A percentile compares a stretch with the other conserved stretches of the same genome.
Evolutionary conservation across 2,329 filamentous ascomycete species (phyloP).

Genomic region (Hawksworthiomyces lignivorus): DNA sequence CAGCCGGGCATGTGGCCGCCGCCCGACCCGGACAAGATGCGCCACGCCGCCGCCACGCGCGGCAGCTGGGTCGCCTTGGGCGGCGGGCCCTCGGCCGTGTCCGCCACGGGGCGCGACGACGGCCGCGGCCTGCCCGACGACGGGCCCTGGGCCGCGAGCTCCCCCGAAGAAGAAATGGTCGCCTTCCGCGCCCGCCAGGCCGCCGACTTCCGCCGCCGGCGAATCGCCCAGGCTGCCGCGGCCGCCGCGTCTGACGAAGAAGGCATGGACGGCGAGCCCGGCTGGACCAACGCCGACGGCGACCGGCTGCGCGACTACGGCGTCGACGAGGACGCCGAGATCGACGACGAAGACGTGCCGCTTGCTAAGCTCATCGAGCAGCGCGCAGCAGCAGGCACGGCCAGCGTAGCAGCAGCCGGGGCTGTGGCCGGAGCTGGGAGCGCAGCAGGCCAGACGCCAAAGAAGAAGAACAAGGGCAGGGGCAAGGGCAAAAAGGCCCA

Average conservation of each 20-base stretch:
- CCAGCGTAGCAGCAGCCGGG: too few relatives aligned
- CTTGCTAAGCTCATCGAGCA: slow-evolving; percentile 59
- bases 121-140: too few relatives aligned
- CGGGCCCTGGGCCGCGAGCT: too few relatives aligned
- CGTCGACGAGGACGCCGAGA: slow-evolving; percentile 67
- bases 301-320: slow-evolving; percentile 69
- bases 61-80: slow-evolving; percentile 7
- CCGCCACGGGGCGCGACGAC: slow-evolving; percentile 1
- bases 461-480: slow-evolving; percentile 13
- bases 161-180: slow-evolving; percentile 36
- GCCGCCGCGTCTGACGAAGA: slow-evolving; percentile 17
- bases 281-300: slow-evolving; percentile 69
- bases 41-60: slow-evolving; percentile 25
- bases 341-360: slow-evolving; percentile 50
- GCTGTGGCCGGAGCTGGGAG: too few relatives aligned
- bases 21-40: slow-evolving; percentile 52
- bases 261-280: slow-evolving; percentile 41
- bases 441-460: too few relatives aligned
- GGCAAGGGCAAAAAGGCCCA: slow-evolving; percentile 9
- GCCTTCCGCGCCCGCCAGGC: slow-evolving; percentile 44
- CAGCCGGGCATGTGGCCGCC: slow-evolving; percentile 54
- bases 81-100: background rate
- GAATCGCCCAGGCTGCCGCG: slow-evolving; percentile 12
- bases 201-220: slow-evolving; percentile 34
- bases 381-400: slow-evolving; percentile 35